Evolutionary conservation across 208 protist species (phyloP).

Genomic region (Crithidia bombi): DNA sequence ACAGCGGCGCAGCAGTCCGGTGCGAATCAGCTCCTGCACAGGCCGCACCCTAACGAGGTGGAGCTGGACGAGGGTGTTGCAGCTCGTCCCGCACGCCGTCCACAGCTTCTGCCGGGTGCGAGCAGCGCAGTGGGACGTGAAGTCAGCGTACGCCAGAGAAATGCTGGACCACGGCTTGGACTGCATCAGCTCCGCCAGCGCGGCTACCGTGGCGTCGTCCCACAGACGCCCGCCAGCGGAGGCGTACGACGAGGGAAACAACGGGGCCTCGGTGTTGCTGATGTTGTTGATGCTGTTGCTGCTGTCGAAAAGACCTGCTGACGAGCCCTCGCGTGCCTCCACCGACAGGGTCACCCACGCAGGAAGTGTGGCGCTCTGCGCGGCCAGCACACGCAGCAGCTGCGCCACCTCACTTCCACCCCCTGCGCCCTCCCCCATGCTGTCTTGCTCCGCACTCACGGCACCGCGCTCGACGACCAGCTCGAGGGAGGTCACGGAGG

Average conservation of each 20-base stretch:
- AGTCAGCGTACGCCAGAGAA: conserved; percentile 37
- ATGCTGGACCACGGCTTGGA: conserved; percentile 28
- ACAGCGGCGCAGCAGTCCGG: conserved; percentile 23
- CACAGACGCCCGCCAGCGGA: conserved; percentile 24
- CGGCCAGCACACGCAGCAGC: conserved; percentile 25
- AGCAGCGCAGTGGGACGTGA: conserved; percentile 30
- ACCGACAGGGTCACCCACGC: conserved; percentile 10
- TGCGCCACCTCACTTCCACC: conserved; percentile 18
- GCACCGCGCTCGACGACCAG: conserved; percentile 29
- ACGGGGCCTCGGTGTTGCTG: background rate
- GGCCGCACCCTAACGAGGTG: conserved; percentile 49
- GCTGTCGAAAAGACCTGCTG: background rate
- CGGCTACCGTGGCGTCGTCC: conserved; percentile 29
- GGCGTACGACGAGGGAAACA: background rate
- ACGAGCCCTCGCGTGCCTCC: conserved; percentile 3
- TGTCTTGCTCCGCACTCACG: conserved; percentile 3
- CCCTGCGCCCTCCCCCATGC: conserved; percentile 2
- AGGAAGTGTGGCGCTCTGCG: background rate
- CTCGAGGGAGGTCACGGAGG: conserved; percentile 34
- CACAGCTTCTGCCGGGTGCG: conserved; percentile 33
- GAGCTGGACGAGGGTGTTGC: conserved; percentile 30
- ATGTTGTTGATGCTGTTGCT: background rate
- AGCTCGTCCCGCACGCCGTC: conserved; percentile 25
- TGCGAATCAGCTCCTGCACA: conserved; percentile 27
- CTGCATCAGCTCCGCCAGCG: conserved; percentile 38